Percentiles rank a stretch among this genome's conserved stretches.
phyloP scores from a whole-genome alignment of 176 grass and related monocot species.

The Bromus sterilis region DNA sequence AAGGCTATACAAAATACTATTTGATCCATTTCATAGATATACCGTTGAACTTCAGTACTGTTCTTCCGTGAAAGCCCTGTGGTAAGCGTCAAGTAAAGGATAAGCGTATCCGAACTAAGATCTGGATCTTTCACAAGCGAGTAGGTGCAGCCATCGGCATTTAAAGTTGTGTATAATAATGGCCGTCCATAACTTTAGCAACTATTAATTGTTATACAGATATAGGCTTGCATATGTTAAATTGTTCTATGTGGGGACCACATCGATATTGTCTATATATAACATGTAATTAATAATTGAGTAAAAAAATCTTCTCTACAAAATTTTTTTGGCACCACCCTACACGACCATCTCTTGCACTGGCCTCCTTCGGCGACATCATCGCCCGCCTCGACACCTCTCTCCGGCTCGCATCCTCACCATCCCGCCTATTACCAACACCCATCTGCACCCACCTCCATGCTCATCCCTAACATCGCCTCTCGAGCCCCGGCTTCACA shows the following conservation, averaged over 20 bases:
- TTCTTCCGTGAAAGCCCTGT: too few relatives aligned
- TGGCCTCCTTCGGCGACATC: background rate
- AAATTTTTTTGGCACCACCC: background rate
- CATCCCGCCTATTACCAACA: too few relatives aligned
- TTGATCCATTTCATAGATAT: background rate
- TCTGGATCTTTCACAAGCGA: background rate
- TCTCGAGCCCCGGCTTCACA: too few relatives aligned
- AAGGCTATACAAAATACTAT: background rate
- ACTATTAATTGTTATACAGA: background rate
- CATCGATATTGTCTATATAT: background rate
- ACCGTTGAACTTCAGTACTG: background rate
- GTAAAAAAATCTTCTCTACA: background rate
- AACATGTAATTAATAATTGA: background rate
- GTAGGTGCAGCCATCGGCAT: background rate
- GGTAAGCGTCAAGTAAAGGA: background rate
- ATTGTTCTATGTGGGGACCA: background rate
- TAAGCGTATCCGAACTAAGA: background rate
- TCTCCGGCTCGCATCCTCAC: too few relatives aligned
- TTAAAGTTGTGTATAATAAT: background rate
- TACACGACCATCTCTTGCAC: background rate
- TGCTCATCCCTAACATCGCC: too few relatives aligned
- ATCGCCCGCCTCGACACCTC: background rate
- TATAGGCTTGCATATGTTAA: too few relatives aligned
- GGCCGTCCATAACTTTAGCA: background rate
- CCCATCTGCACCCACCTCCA: too few relatives aligned